Percentiles rank a stretch among this genome's conserved stretches.
Evolutionary conservation across 2,329 filamentous ascomycete species (phyloP).

Genomic region (Teratosphaeria pseudoeucalypti): DNA sequence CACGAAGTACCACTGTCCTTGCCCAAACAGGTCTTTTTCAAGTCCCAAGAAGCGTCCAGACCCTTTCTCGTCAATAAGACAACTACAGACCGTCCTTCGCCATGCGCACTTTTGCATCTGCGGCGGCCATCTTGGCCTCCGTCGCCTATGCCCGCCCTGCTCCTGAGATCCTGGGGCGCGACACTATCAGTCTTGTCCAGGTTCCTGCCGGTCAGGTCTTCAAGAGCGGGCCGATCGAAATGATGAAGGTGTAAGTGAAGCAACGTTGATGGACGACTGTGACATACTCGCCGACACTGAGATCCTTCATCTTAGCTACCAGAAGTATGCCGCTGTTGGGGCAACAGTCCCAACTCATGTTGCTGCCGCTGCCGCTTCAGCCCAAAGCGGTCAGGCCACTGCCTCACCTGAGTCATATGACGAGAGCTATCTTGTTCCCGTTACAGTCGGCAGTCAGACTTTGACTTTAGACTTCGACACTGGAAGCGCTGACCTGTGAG

Average conservation of each 20-base stretch:
- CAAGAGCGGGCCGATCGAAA: slow-evolving; percentile 29
- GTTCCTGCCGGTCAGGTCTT: slow-evolving; percentile 17
- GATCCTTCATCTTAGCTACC: slow-evolving; percentile 11
- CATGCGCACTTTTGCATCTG: slow-evolving; percentile 19
- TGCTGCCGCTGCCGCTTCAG: slow-evolving; percentile 23
- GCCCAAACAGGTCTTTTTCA: background rate
- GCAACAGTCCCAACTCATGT: slow-evolving; percentile 18
- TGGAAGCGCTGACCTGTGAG: slow-evolving; percentile 56
- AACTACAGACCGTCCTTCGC: slow-evolving; percentile 7
- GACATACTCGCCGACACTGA: background rate
- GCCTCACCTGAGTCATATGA: slow-evolving; percentile 31
- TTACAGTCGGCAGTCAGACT: slow-evolving; percentile 53
- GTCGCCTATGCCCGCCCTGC: slow-evolving; percentile 22
- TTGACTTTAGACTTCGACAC: slow-evolving; percentile 64
- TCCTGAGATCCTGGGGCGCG: slow-evolving; percentile 11
- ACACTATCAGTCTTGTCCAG: slow-evolving; percentile 21
- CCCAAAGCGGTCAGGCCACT: slow-evolving; percentile 28
- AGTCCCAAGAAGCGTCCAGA: background rate
- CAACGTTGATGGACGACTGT: background rate
- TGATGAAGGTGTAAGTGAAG: slow-evolving; percentile 24
- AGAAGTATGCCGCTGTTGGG: slow-evolving; percentile 26
- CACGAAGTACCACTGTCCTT: background rate
- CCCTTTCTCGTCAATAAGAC: background rate
- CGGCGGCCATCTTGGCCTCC: slow-evolving; percentile 20
- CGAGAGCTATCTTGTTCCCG: slow-evolving; percentile 38